Percentiles rank a stretch among this genome's conserved stretches.
phyloP scores from a whole-genome alignment of 257 asterid species.

The Solanum dulcamara region DNA sequence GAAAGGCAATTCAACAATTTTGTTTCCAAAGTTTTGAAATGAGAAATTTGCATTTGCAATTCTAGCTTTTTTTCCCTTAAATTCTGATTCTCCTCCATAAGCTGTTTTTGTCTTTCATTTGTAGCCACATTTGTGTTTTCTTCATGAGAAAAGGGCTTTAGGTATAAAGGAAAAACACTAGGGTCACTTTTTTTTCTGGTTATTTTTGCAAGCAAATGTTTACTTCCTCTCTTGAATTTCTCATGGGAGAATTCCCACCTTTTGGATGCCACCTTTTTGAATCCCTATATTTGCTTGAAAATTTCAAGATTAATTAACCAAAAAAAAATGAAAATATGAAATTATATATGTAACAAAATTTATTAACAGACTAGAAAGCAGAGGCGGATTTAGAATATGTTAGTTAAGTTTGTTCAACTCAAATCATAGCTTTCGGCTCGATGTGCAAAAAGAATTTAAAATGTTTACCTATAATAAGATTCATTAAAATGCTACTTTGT shows the following conservation, averaged over 20 bases:
- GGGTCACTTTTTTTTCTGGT: slow-evolving; percentile 36
- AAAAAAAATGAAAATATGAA: no score
- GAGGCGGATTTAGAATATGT: rapidly evolving
- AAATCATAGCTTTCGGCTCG: no score
- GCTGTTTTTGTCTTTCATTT: background rate
- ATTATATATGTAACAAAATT: background rate
- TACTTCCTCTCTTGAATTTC: slow-evolving; percentile 32
- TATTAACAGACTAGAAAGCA: background rate
- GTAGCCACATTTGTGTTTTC: background rate
- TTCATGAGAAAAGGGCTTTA: slow-evolving; percentile 16
- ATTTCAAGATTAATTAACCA: background rate
- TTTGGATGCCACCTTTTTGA: slow-evolving; percentile 44
- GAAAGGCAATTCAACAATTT: slow-evolving; percentile 24
- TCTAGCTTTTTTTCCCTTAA: slow-evolving; percentile 24
- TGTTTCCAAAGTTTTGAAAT: slow-evolving; percentile 33
- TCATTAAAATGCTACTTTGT: no score
- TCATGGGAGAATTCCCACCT: slow-evolving; percentile 57
- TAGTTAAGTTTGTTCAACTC: background rate
- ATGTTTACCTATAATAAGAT: no score
- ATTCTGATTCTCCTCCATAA: slow-evolving; percentile 42
- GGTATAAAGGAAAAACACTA: slow-evolving; percentile 30
- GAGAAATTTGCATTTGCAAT: slow-evolving; percentile 38
- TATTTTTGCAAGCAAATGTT: slow-evolving; percentile 35
- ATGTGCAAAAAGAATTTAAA: no score
- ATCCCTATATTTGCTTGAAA: slow-evolving; percentile 15